Evolutionary conservation across 2,329 filamentous ascomycete genomes (phyloP).

Genomic region (Colletotrichum lini): DNA sequence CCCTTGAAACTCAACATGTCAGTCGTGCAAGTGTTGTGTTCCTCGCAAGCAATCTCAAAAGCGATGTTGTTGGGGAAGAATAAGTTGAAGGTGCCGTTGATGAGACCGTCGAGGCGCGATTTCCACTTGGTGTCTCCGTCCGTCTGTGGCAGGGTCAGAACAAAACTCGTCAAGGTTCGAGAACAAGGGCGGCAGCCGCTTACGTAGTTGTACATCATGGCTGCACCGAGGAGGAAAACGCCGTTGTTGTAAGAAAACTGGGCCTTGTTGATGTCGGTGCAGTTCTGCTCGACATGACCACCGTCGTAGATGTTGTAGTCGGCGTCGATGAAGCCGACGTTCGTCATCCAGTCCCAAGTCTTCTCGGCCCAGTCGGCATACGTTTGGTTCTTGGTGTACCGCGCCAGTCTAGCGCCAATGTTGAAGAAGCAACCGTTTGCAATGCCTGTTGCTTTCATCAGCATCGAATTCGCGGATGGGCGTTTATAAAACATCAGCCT

Average conservation of each 20-base stretch:
- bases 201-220: slow-evolving; percentile 75
- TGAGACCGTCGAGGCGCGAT: slow-evolving; percentile 58
- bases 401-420: slow-evolving; percentile 76
- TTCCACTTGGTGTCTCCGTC: slow-evolving; percentile 67
- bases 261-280: slow-evolving; percentile 67
- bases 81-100: slow-evolving; percentile 54
- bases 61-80: slow-evolving; percentile 72
- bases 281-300: slow-evolving; percentile 65
- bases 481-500: slow-evolving; percentile 41
- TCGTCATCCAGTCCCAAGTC: slow-evolving; percentile 73
- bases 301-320: slow-evolving; percentile 75
- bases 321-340: slow-evolving; percentile 71
- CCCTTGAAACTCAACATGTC: slow-evolving; percentile 78
- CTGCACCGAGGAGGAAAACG: slow-evolving; percentile 70
- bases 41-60: slow-evolving; percentile 74
- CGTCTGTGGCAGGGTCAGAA: slow-evolving; percentile 53
- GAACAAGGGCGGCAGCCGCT: slow-evolving; percentile 43
- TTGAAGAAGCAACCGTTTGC: slow-evolving; percentile 77
- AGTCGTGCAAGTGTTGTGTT: slow-evolving; percentile 67
- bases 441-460: slow-evolving; percentile 57
- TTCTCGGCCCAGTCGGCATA: slow-evolving; percentile 75
- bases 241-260: slow-evolving; percentile 76
- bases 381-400: slow-evolving; percentile 77
- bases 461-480: slow-evolving; percentile 47
- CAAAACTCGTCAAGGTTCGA: neutral